Evolutionary conservation across 2,329 filamentous ascomycete species (phyloP), one percentile per base, ranked within the genome.

Genomic region (Hypoxylon sp.): DNA sequence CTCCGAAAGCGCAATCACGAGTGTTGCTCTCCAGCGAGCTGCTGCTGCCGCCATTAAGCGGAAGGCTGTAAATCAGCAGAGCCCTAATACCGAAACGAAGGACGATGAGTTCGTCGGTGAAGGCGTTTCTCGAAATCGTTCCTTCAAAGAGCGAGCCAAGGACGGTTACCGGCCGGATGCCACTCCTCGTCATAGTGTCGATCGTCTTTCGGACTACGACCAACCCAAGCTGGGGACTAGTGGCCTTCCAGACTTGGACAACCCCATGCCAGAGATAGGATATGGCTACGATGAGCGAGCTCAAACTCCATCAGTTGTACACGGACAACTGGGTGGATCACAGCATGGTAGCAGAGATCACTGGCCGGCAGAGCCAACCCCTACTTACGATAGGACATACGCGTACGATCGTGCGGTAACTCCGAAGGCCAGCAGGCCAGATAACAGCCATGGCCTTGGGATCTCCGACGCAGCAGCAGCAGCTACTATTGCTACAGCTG

Each of bases 221-320:
- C 77, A 81, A 13, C 82, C 84, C 0, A 85, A 87, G 72, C 83
- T 97, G 84, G 86, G 86, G 43, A 87, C 91, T 46, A 93, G 86
- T 76, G 91, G 90, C 50, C 78, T 94, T 66, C 93, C 93, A 2
- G 86, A 90, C 70, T 80, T 87, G 36, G 81, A 90, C 62, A 85
- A 94, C 72, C 91, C 91, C 4, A 87, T 94, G 83, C 93, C 91
- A 0, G 93, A 94, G 75, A 89, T 92, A 74, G 93, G 91, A 3
- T 91, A 93, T 71, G 82, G 80, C 55, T 82, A 84, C 63, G 83
- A 86, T 10, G 86, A 88, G 14, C 90, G 89, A 50, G 97, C 94
- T 19, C 93, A 89, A 49, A 97, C 94, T 17, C 93, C 93, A 2
- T 97, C 94, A 0, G 85, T 94, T 53, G 89, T 97, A 43, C 87